phyloP scores from a whole-genome alignment of 768 basidiomycete species.

The Tulasnella sp. region DNA sequence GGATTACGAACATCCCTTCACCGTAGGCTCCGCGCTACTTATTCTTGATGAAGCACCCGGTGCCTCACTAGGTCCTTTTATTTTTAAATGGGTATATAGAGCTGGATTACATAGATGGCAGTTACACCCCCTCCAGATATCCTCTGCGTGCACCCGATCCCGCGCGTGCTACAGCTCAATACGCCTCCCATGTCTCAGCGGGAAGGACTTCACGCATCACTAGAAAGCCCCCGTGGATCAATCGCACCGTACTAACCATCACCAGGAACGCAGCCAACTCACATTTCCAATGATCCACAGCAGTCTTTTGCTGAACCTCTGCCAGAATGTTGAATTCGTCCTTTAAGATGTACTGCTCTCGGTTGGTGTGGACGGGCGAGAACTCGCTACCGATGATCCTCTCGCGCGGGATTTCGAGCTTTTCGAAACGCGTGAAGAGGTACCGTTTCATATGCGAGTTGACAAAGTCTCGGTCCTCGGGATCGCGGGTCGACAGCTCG shows the following conservation, averaged over 20 bases:
- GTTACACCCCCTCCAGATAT: background rate
- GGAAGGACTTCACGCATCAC: constrained; percentile 8
- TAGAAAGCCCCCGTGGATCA: background rate
- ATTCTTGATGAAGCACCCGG: background rate
- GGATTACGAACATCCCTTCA: background rate
- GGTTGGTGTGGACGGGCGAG: constrained; percentile 22
- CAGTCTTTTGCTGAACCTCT: constrained; percentile 52
- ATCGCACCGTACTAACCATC: background rate
- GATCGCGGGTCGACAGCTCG: constrained; percentile 47
- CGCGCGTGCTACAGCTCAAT: background rate
- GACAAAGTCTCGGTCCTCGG: constrained; percentile 48
- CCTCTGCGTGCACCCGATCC: background rate
- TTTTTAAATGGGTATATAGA: background rate
- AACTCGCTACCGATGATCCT: constrained; percentile 21
- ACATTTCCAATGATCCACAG: constrained; percentile 68
- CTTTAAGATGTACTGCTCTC: constrained; percentile 43
- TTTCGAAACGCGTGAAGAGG: constrained; percentile 40
- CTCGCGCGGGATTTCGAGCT: constrained; percentile 43
- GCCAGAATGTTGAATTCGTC: constrained; percentile 53
- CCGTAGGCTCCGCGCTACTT: constrained; percentile 2
- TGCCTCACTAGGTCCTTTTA: background rate
- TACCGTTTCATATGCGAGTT: constrained; percentile 54
- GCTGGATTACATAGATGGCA: background rate
- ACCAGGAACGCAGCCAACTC: constrained; percentile 23
- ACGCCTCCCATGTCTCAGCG: constrained; percentile 10